These are phyloP conservation scores for Mortierella antarctica DNA, from an alignment of 192 early-diverging fungal species.

Conservation along the genomic window DNA sequence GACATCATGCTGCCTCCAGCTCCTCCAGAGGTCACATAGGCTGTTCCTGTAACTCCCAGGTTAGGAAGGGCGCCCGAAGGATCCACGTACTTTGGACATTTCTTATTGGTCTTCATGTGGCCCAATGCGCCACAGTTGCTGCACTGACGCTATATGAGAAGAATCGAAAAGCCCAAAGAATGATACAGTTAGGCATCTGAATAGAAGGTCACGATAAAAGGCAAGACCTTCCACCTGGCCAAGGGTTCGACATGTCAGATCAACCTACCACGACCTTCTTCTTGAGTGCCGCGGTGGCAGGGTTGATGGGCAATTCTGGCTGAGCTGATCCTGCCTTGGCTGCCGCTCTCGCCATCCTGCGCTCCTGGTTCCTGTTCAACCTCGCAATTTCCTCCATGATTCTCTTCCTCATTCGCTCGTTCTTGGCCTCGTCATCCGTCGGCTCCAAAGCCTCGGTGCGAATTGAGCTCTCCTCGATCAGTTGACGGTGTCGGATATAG, in stretches of 20 bases:
- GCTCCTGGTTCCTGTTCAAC: conserved; percentile 73
- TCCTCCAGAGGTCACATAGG: conserved; percentile 26
- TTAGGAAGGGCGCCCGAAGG: conserved; percentile 38
- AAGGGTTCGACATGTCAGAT: not conserved
- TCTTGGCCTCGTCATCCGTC: conserved; percentile 68
- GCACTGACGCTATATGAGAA: conserved; percentile 67
- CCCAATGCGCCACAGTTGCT: conserved; percentile 85
- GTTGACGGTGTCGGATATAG: conserved; percentile 84
- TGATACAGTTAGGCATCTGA: not conserved
- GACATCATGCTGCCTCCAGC: conserved; percentile 34
- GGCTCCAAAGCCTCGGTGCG: conserved; percentile 63
- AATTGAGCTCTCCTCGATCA: conserved; percentile 77
- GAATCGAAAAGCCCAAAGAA: not conserved
- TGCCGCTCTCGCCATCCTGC: conserved; percentile 63
- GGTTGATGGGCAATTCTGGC: conserved; percentile 42
- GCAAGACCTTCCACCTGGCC: not conserved
- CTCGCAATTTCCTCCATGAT: conserved; percentile 72
- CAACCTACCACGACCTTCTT: conserved; percentile 67
- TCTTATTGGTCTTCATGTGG: conserved; percentile 92
- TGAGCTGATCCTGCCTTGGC: conserved; percentile 62
- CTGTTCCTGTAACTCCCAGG: conserved; percentile 44
- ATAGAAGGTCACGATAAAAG: not conserved
- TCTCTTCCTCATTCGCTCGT: conserved; percentile 64
- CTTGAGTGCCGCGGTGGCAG: conserved; percentile 58
- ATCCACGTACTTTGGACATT: conserved; percentile 70